phyloP scores from a whole-genome alignment of 495 filamentous ascomycete species.

The Aspergillus leporis region DNA sequence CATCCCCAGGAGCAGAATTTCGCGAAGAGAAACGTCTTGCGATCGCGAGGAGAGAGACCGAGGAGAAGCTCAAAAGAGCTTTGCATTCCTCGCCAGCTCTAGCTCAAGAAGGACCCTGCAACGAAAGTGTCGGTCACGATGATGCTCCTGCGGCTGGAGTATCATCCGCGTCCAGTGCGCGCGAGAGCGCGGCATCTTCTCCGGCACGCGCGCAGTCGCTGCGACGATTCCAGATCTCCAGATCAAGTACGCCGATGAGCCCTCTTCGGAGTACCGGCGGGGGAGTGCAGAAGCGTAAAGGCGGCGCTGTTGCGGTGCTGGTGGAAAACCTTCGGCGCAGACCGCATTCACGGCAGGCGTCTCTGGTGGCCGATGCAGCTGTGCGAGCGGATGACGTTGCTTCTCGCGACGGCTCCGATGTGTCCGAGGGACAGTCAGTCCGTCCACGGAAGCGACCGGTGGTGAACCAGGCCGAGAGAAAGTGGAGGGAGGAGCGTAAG shows the following conservation, averaged over 20 bases:
- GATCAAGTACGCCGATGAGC: constrained; percentile 30
- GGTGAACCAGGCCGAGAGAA: constrained; percentile 44
- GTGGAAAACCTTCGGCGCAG: constrained; percentile 44
- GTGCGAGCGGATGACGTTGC: constrained; percentile 17
- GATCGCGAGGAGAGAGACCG: constrained; percentile 30
- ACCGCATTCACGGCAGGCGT: constrained; percentile 42
- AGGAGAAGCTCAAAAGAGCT: constrained; percentile 32
- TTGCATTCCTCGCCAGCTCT: constrained; percentile 24
- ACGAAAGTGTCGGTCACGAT: neutral
- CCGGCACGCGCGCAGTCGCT: constrained; percentile 25
- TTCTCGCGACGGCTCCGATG: constrained; percentile 4
- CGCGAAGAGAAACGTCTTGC: constrained; percentile 39
- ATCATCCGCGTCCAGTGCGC: constrained; percentile 13
- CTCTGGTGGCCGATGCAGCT: constrained; percentile 39
- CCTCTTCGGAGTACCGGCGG: constrained; percentile 25
- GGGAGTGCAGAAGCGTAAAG: constrained; percentile 44
- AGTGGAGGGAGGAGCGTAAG: constrained; percentile 44
- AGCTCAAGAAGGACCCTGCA: neutral
- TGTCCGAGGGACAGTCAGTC: constrained; percentile 4
- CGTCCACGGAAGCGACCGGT: constrained; percentile 44
- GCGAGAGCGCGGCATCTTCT: constrained; percentile 20
- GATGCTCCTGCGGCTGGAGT: constrained; percentile 7
- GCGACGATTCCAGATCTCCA: constrained; percentile 47
- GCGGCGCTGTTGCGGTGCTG: constrained; percentile 39
- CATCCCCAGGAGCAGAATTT: constrained; percentile 48